These are phyloP conservation scores for Debaryomyces nepalensis DNA, from an alignment of 1,139 yeast species.

Conservation along the genomic window DNA sequence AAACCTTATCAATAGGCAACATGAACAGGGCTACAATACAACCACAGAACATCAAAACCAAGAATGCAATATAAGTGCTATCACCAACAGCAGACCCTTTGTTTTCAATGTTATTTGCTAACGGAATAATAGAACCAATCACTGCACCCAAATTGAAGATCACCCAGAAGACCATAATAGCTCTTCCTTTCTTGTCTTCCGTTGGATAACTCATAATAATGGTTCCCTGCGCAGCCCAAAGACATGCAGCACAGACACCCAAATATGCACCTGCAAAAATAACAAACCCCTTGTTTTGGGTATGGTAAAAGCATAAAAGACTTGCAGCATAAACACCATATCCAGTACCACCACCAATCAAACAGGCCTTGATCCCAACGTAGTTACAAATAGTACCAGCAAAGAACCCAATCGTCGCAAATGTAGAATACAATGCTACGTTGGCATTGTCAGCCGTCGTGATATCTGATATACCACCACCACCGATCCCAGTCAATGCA, in stretches of 20 bases:
- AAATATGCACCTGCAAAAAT: constrained; percentile 63
- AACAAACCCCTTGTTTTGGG: constrained; percentile 55
- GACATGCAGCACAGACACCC: constrained; percentile 59
- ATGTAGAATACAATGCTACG: constrained; percentile 60
- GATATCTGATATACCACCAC: constrained; percentile 46
- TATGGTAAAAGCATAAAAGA: constrained; percentile 53
- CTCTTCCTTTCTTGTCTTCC: constrained; percentile 58
- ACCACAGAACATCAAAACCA: constrained; percentile 58
- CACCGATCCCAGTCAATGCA: constrained; percentile 60
- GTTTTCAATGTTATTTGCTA: constrained; percentile 52
- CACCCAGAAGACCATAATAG: constrained; percentile 62
- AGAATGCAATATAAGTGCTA: constrained; percentile 62
- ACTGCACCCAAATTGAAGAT: constrained; percentile 70
- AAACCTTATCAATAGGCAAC: constrained; percentile 56
- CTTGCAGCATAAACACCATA: constrained; percentile 60
- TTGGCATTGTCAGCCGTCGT: constrained; percentile 54
- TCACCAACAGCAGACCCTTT: constrained; percentile 46
- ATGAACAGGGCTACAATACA: constrained; percentile 48
- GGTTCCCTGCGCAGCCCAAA: constrained; percentile 68
- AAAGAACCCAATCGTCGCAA: constrained; percentile 62
- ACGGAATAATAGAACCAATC: constrained; percentile 59
- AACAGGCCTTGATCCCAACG: constrained; percentile 53
- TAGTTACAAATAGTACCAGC: constrained; percentile 63
- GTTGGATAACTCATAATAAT: constrained; percentile 62
- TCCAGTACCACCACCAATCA: constrained; percentile 60